phyloP scores from a whole-genome alignment of 306 rosid genomes.

The Quercus rubra region DNA sequence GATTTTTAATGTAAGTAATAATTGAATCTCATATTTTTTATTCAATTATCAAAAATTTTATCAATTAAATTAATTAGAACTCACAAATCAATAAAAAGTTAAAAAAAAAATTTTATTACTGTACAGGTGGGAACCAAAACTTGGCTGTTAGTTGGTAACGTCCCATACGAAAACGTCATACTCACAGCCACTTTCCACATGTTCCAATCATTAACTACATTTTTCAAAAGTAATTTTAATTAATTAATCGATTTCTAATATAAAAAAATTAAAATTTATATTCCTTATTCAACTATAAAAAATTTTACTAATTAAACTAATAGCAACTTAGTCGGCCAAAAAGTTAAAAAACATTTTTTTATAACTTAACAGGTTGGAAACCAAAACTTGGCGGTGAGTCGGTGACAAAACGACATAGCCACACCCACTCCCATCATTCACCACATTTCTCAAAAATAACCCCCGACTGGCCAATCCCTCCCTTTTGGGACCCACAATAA shows the following conservation, averaged over 20 bases:
- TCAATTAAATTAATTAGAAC: rapidly evolving
- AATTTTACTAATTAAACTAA: rapidly evolving
- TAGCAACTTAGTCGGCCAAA: not conserved
- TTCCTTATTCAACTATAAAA: rapidly evolving
- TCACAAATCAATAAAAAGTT: rapidly evolving
- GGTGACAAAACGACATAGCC: not conserved
- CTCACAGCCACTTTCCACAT: not conserved
- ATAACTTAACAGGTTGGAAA: not conserved
- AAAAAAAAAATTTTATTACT: not conserved
- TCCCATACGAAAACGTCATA: not conserved
- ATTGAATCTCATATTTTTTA: rapidly evolving
- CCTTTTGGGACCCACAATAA: not conserved
- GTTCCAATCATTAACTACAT: not conserved
- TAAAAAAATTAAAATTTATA: rapidly evolving
- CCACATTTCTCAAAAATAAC: not conserved
- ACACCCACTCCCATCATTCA: not conserved
- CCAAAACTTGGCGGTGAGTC: not conserved
- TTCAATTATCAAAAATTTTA: rapidly evolving
- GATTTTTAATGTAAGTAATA: rapidly evolving
- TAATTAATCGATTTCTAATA: rapidly evolving
- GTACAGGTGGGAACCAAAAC: not conserved
- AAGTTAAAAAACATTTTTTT: not conserved
- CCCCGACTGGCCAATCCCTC: not conserved
- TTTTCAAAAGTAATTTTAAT: rapidly evolving
- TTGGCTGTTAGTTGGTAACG: too few relatives aligned